Base-by-base conservation (phyloP, 2,329 filamentous ascomycete species). In the Aspergillus viridinutans region DNA sequence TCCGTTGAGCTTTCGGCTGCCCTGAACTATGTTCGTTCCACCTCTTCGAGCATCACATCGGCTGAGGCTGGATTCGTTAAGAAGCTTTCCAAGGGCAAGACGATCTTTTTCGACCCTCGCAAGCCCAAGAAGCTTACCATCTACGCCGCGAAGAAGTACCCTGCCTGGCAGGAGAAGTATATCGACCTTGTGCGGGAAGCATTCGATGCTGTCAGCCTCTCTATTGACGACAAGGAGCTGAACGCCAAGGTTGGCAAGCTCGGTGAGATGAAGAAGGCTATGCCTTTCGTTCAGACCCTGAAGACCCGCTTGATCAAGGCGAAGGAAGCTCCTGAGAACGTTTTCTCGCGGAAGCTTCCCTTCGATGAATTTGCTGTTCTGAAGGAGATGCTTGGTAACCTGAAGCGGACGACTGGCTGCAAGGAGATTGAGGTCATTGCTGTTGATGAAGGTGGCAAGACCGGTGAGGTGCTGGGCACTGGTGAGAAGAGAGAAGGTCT, bases 51-150 rank as follows among this genome's bases (percentile, higher is more conserved):
- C 76, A 92, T 97, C 76, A 92, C 88, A 63, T 90, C 89, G 28
- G 90, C 92, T 6, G 93, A 97, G 78, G 88, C 88, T 17, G 82
- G 64, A 54, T 73, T 74, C 82, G 57, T 90, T 65, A 96, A 96
- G 83, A 92, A 90, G 81, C 88, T 95, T 75, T 87, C 89, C 64
- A 97, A 97, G 81, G 94, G 93, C 76, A 97, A 97, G 80, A 83
- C 86, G 62, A 83, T 85, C 7, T 80, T 83, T 20, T 97, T 95
- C 71, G 92, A 99, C 75, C 91, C 92, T 42, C 92, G 90, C 77
- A 89, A 92, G 77, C 86, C 90, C 61, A 97, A 97, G 84, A 90
- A 90, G 78, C 85, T 97, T 63, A 92, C 88, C 53, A 89, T 99
- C 69, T 97, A 86, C 78, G 84, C 87, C 52, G 90, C 91, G 6